Evolutionary conservation across 129 eudicot species (phyloP).

Genomic region (Centaurea solstitialis): DNA sequence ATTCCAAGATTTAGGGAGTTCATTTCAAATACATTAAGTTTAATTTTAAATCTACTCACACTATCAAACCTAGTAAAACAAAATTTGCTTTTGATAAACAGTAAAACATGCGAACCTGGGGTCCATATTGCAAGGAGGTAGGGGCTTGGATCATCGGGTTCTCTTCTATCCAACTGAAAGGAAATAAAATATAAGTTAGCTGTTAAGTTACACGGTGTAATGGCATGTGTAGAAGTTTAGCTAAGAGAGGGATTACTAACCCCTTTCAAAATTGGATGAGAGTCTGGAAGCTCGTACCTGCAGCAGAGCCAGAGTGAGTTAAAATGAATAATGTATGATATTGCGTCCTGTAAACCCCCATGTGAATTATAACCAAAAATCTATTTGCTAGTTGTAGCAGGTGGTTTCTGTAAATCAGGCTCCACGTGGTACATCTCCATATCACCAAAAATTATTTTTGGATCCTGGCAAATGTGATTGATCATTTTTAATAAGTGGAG

Average conservation of each 20-base stretch:
- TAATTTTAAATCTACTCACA: not conserved
- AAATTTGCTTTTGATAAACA: not conserved
- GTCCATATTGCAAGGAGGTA: slow-evolving; percentile 97
- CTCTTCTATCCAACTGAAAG: slow-evolving; percentile 76
- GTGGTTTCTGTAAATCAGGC: not conserved
- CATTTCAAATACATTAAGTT: not conserved
- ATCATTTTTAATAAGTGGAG: not conserved
- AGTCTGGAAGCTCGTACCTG: slow-evolving; percentile 96
- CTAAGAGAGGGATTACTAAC: slow-evolving; percentile 41
- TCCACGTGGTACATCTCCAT: not conserved
- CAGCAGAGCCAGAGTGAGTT: slow-evolving; percentile 24
- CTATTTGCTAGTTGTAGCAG: no score
- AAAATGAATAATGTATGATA: not conserved
- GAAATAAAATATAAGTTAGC: slow-evolving; percentile 10
- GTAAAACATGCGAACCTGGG: slow-evolving; percentile 61
- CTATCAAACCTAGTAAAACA: not conserved
- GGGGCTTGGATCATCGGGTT: slow-evolving; percentile 92
- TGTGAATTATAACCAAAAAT: not conserved
- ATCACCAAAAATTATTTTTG: not conserved
- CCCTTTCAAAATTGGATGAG: slow-evolving; percentile 75
- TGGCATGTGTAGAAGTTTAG: not conserved
- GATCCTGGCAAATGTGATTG: not conserved
- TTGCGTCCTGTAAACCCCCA: not conserved
- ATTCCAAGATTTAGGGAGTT: not conserved
- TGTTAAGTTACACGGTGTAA: slow-evolving; percentile 8